Conservation (phyloP, 2,329 filamentous ascomycete genomes). For the Aspergillus thermomutatus region DNA sequence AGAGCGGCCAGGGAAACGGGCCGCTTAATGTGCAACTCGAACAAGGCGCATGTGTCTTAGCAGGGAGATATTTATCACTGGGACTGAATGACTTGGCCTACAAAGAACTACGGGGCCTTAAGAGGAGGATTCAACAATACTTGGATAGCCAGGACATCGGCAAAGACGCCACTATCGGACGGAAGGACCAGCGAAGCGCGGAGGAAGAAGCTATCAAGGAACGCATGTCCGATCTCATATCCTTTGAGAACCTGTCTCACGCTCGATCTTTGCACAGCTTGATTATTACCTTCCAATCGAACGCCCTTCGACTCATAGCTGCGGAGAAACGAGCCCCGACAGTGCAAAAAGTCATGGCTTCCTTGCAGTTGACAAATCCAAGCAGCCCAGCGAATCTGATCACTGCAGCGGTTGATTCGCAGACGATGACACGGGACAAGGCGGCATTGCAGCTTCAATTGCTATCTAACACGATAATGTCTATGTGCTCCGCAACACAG, state of each 20-base stretch:
- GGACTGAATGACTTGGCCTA: conserved; percentile 40
- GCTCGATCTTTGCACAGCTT: conserved; percentile 28
- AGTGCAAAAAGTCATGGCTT: conserved; percentile 28
- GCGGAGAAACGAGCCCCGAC: conserved; percentile 31
- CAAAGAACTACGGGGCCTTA: conserved; percentile 39
- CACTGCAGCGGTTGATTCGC: conserved; percentile 33
- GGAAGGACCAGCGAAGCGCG: conserved; percentile 8
- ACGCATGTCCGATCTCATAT: conserved; percentile 36
- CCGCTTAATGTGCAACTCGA: conserved; percentile 39
- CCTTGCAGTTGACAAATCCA: conserved; percentile 31
- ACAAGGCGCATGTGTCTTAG: conserved; percentile 41
- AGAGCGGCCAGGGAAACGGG: conserved; percentile 13
- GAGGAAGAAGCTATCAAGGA: conserved; percentile 33
- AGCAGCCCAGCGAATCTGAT: conserved; percentile 42
- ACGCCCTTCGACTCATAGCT: conserved; percentile 37
- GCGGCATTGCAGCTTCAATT: conserved; percentile 44
- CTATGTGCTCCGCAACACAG: conserved; percentile 26
- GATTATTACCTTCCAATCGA: conserved; percentile 40
- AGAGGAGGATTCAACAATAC: conserved; percentile 33
- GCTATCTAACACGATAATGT: conserved; percentile 39
- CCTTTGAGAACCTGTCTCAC: conserved; percentile 28
- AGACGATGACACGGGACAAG: conserved; percentile 36
- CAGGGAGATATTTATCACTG: conserved; percentile 39
- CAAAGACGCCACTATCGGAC: conserved; percentile 15
- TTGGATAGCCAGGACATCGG: conserved; percentile 20